Evolutionary conservation across 106 monocot genomes (phyloP), one percentile per base, ranked within the genome.

Genomic region (Acorus gramineus): DNA sequence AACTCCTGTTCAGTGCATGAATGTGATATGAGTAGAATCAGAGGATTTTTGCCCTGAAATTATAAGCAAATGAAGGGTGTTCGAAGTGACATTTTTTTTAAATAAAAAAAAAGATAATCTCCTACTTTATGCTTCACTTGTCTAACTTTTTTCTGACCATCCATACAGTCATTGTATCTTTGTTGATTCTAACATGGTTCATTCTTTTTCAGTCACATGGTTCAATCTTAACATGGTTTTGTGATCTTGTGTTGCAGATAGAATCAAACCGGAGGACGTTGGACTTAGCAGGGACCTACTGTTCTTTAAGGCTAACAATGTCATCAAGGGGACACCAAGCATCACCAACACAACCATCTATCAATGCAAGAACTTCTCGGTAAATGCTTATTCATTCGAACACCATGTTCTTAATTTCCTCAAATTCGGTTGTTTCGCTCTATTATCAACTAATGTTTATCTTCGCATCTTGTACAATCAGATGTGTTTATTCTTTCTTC

Each of bases 401-500:
- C 8, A 5, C 6, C 11, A 47, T 67, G 12, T 14, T 8, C 50
- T 49, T 28, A 13, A 28, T 65, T 10, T 57, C 10, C 60, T 51
- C 46, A 11, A 47, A n/a, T 11, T 8, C 9, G 12, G 44, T 7
- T 64, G 14, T 11, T 14, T 64, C 12, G 2, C 47, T 3, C 49
- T 54, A 12, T 42, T 42, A 5, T 52, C 45, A 11, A 59, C 56
- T 50, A 52, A 11, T 50, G 5, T 49, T 71, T 51, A 53, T 67
- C 52, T 59, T 42, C 54, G 59, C 84, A 28, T 28, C 28, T 28
- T 28, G 28, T 28, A 28, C 28, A 28, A 28, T 28, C 28, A 92
- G 92, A 82, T 92, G 44, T 80, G 86, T 9, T 70, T 92, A 44
- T 82, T 92, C 75, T 82, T 79, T 61, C 66, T 92, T 53, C 86